Percentiles rank a stretch among this genome's conserved stretches.
phyloP scores from a whole-genome alignment of 352 stramenopile species.

The Phytophthora cajani region DNA sequence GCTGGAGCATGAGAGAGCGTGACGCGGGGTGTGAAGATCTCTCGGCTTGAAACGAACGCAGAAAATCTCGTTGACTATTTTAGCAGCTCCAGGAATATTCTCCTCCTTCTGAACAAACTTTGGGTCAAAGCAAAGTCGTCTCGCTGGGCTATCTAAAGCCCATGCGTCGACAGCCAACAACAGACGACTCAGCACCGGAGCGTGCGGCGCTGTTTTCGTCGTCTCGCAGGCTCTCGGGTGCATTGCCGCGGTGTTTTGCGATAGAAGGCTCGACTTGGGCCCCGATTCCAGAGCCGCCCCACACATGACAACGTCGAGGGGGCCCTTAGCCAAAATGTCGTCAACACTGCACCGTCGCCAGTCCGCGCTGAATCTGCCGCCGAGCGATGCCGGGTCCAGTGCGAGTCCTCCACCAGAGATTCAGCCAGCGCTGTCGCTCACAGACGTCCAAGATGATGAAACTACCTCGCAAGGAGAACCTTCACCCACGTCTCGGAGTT shows the following conservation, averaged over 20 bases:
- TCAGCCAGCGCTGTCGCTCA: constrained; percentile 24
- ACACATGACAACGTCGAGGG: constrained; percentile 45
- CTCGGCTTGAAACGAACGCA: constrained; percentile 29
- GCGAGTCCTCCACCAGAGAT: neutral
- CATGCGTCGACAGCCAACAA: constrained; percentile 24
- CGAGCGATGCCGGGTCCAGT: constrained; percentile 7
- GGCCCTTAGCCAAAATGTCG: constrained; percentile 40
- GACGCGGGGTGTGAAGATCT: neutral
- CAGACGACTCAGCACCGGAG: constrained; percentile 26
- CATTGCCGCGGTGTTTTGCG: constrained; percentile 25
- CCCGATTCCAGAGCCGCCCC: constrained; percentile 6
- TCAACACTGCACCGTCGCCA: constrained; percentile 47
- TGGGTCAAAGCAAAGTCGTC: constrained; percentile 8
- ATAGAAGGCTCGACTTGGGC: constrained; percentile 20
- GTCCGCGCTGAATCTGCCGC: constrained; percentile 46
- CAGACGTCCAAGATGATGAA: constrained; percentile 27
- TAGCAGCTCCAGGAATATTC: constrained; percentile 26
- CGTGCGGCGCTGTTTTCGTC: constrained; percentile 24
- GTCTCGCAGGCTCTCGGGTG: constrained; percentile 17
- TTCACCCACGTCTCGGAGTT: constrained; percentile 36
- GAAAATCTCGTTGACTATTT: constrained; percentile 33
- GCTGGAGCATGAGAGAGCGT: neutral
- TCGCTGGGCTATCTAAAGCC: constrained; percentile 35
- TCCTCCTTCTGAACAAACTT: neutral
- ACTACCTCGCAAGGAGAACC: constrained; percentile 28